Evolutionary conservation across 768 basidiomycete species (phyloP).

Genomic region (Hygrophorus russula): DNA sequence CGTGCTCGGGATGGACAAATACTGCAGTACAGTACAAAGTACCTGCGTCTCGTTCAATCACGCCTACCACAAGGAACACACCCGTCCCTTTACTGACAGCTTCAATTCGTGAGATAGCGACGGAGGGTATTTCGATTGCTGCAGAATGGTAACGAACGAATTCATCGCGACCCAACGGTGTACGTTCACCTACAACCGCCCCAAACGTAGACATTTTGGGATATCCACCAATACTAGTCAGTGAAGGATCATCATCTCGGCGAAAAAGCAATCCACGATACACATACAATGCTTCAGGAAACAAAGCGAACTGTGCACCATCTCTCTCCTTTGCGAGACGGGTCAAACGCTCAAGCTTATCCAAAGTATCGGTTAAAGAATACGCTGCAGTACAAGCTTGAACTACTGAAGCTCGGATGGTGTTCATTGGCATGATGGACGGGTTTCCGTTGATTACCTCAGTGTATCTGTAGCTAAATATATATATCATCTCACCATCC

Average conservation of each 20-base stretch:
- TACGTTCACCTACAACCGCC: slow-evolving; percentile 36
- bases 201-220: slow-evolving; percentile 49
- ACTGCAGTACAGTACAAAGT: slow-evolving; percentile 52
- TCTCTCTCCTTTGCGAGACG: slow-evolving; percentile 35
- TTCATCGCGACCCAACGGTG: slow-evolving; percentile 43
- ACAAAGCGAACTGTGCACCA: slow-evolving; percentile 36
- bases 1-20: slow-evolving; percentile 41
- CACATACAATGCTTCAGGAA: slow-evolving; percentile 48
- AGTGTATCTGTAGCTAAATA: neutral
- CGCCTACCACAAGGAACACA: slow-evolving; percentile 48
- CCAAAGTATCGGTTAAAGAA: slow-evolving; percentile 32
- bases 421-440: slow-evolving; percentile 12
- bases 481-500: neutral
- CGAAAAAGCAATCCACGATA: neutral
- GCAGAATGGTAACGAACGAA: slow-evolving; percentile 41
- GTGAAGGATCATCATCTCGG: neutral
- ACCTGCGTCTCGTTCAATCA: slow-evolving; percentile 47
- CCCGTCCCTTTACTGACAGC: slow-evolving; percentile 32
- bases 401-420: slow-evolving; percentile 38
- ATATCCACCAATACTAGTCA: slow-evolving; percentile 43
- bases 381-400: slow-evolving; percentile 39
- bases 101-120: slow-evolving; percentile 35
- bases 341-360: slow-evolving; percentile 36
- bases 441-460: neutral
- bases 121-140: slow-evolving; percentile 47